Percentiles rank a stretch among this genome's conserved stretches.
These are phyloP conservation scores for Kockiozyma suomiensis DNA, from an alignment of 805 yeast genomes.

Conservation along the genomic window DNA sequence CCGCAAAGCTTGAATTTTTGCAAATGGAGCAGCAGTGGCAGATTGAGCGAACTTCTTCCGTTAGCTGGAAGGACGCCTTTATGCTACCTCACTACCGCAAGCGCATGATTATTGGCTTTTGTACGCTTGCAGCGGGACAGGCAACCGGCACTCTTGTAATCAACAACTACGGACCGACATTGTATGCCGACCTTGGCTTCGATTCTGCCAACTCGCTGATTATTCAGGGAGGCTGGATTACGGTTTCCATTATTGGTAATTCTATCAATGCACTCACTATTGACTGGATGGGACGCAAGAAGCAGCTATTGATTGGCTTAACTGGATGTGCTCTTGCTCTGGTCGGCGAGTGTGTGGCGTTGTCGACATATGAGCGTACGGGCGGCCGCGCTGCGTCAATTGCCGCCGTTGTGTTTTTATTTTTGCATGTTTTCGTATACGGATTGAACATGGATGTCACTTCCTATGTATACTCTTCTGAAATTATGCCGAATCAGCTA, in stretches of 20 bases:
- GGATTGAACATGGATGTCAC: constrained; percentile 17
- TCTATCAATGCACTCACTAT: constrained; percentile 10
- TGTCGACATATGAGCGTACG: constrained; percentile 11
- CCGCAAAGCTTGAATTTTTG: constrained; percentile 13
- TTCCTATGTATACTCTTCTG: constrained; percentile 46
- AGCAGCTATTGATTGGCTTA: constrained; percentile 9
- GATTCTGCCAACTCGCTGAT: constrained; percentile 4
- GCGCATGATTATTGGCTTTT: constrained; percentile 41
- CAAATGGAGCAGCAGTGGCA: constrained; percentile 24
- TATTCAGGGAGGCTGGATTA: constrained; percentile 17
- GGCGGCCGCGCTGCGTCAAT: constrained; percentile 6
- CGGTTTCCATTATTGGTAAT: constrained; percentile 12
- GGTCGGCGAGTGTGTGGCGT: constrained; percentile 10
- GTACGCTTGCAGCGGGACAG: constrained; percentile 57
- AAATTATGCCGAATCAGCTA: constrained; percentile 12
- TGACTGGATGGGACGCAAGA: constrained; percentile 17
- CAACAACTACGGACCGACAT: constrained; percentile 58
- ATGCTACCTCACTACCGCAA: constrained; percentile 16
- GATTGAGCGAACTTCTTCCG: constrained; percentile 6
- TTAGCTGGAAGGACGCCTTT: constrained; percentile 18
- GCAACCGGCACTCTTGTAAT: constrained; percentile 72
- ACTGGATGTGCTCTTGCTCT: constrained; percentile 12
- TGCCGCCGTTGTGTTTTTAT: constrained; percentile 17
- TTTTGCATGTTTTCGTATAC: constrained; percentile 10
- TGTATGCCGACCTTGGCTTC: constrained; percentile 20